Evolutionary conservation across 2,329 filamentous ascomycete species (phyloP).

Genomic region (Sodiomyces alkalinus): DNA sequence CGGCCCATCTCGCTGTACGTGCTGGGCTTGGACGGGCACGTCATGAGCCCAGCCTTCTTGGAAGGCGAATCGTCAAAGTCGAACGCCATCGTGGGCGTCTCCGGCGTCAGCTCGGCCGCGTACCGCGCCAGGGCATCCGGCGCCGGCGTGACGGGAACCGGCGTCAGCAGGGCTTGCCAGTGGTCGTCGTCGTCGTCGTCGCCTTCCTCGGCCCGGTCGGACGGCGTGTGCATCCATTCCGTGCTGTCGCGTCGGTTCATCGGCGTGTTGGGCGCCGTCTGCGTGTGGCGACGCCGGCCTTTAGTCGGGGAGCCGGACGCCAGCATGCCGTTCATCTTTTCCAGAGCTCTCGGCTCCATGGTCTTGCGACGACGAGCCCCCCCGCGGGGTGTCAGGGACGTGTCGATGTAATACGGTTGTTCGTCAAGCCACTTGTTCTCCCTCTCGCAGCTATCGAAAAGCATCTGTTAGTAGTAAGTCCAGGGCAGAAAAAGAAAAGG

Average conservation of each 20-base stretch:
- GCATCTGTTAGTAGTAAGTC: neutral
- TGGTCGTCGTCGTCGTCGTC: constrained; percentile 22
- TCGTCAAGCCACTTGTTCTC: constrained; percentile 68
- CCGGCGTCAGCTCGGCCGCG: constrained; percentile 31
- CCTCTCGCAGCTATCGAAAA: constrained; percentile 47
- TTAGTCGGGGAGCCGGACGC: constrained; percentile 27
- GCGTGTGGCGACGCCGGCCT: constrained; percentile 11
- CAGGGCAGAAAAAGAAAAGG: neutral
- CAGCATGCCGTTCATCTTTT: constrained; percentile 52
- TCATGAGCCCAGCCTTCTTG: constrained; percentile 29
- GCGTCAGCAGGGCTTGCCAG: constrained; percentile 32
- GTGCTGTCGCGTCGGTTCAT: constrained; percentile 37
- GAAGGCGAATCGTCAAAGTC: constrained; percentile 19
- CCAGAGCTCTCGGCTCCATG: constrained; percentile 61
- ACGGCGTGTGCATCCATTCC: constrained; percentile 39
- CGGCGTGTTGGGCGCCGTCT: constrained; percentile 30
- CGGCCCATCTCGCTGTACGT: constrained; percentile 22
- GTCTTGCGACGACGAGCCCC: constrained; percentile 61
- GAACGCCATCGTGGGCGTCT: constrained; percentile 23
- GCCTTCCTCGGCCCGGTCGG: constrained; percentile 24
- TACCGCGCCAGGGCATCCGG: constrained; percentile 38
- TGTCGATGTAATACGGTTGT: constrained; percentile 52
- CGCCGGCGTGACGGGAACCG: constrained; percentile 42
- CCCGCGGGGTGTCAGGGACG: constrained; percentile 50
- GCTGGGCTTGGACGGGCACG: constrained; percentile 37